Evolutionary conservation across 495 filamentous ascomycete species (phyloP).

Genomic region (Viridothelium virens): DNA sequence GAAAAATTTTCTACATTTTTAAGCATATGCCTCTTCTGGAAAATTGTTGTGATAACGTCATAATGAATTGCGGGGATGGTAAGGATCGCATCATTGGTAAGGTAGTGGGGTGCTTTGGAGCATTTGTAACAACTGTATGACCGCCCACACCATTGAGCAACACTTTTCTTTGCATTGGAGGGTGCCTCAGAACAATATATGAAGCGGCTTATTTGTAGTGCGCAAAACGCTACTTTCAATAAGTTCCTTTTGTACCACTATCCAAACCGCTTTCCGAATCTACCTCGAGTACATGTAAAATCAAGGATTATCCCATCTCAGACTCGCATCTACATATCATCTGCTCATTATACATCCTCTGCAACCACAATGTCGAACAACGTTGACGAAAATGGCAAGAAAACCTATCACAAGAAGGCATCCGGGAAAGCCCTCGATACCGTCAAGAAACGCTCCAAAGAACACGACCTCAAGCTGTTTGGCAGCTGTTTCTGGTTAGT

Average conservation of each 20-base stretch:
- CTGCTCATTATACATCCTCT: background rate
- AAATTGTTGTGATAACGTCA: conserved; percentile 12
- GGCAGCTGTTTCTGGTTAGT: conserved; percentile 87
- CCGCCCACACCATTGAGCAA: background rate
- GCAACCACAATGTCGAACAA: conserved; percentile 1
- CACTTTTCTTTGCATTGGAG: background rate
- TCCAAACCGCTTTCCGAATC: background rate
- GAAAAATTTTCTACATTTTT: background rate
- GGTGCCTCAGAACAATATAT: background rate
- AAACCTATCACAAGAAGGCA: conserved; percentile 75
- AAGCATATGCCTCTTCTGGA: conserved; percentile 5
- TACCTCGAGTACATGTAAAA: background rate
- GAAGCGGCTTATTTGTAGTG: background rate
- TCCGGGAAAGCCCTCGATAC: conserved; percentile 69
- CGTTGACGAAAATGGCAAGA: conserved; percentile 40
- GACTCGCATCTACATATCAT: background rate
- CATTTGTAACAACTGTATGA: background rate
- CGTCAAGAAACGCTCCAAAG: conserved; percentile 61
- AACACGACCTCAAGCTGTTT: conserved; percentile 70
- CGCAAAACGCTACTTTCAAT: background rate
- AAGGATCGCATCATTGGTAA: background rate
- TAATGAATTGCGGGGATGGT: background rate
- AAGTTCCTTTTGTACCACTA: background rate
- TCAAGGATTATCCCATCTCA: background rate
- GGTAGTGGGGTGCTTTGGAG: background rate